phyloP scores from a whole-genome alignment of 768 basidiomycete species.

The Lentinula aciculospora region DNA sequence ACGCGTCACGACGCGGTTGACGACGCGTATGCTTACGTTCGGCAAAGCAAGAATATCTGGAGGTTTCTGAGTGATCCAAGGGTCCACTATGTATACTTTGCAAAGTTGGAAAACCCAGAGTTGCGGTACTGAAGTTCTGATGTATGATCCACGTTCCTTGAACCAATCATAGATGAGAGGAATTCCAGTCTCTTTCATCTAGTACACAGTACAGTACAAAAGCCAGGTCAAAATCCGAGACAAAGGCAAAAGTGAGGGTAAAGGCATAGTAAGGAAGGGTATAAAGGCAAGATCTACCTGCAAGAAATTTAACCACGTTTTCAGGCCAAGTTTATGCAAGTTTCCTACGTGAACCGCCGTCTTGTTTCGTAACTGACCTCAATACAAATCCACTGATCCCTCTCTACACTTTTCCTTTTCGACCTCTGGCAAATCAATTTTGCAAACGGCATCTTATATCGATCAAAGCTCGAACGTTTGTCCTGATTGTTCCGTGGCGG shows the following conservation, averaged over 20 bases:
- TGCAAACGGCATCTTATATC: neutral
- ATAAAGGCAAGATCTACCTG: neutral
- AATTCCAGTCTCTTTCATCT: too few species aligned
- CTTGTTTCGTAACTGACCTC: slow-evolving; percentile 8
- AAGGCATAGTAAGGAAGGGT: neutral
- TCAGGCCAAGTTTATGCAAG: too few species aligned
- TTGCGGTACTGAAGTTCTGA: neutral
- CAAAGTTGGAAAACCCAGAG: neutral
- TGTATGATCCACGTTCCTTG: neutral
- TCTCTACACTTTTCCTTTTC: neutral
- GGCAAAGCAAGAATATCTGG: too few species aligned
- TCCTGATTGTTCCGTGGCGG: neutral
- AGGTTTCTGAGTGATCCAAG: too few species aligned
- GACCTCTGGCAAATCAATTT: neutral
- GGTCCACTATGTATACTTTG: too few species aligned
- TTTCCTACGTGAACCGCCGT: neutral
- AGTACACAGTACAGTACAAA: too few species aligned
- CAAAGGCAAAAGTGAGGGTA: neutral
- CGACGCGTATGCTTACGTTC: too few species aligned
- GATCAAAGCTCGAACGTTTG: neutral
- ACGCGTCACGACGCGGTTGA: neutral
- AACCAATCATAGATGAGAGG: neutral
- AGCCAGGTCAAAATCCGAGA: too few species aligned
- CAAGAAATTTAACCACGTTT: neutral
- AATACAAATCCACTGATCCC: slow-evolving; percentile 5